Percentiles rank a stretch among this genome's conserved stretches.
Conservation (phyloP, 1,139 yeast species). For the Magnusiomyces suaveolens region DNA sequence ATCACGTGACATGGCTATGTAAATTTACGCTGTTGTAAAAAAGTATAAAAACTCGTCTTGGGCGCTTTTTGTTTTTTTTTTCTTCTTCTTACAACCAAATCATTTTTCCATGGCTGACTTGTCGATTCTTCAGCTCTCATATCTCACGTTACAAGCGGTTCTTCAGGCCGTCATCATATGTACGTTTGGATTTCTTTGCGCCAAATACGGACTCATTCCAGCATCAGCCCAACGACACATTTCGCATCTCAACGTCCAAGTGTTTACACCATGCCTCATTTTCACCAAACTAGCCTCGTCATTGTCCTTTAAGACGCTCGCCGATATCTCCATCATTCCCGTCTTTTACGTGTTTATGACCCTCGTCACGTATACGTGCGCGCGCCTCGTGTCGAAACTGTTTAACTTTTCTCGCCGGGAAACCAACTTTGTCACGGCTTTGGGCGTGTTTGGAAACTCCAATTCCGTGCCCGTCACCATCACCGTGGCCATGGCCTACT, state of each 20-base stretch:
- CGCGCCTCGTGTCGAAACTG: slow-evolving; percentile 40
- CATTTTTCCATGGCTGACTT: slow-evolving; percentile 22
- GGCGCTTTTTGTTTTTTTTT: background rate
- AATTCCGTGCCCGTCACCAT: slow-evolving; percentile 55
- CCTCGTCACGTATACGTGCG: slow-evolving; percentile 48
- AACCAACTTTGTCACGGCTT: slow-evolving; percentile 72
- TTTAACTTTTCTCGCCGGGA: slow-evolving; percentile 53
- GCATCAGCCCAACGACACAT: slow-evolving; percentile 56
- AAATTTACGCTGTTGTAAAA: no score
- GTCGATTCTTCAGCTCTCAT: slow-evolving; percentile 49
- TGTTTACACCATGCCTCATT: slow-evolving; percentile 78
- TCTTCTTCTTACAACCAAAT: background rate
- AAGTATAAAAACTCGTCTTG: no score
- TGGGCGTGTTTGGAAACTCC: slow-evolving; percentile 82
- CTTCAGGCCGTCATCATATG: slow-evolving; percentile 67
- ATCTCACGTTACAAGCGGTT: slow-evolving; percentile 68
- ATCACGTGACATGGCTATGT: no score
- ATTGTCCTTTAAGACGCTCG: slow-evolving; percentile 52
- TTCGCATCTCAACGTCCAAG: slow-evolving; percentile 61
- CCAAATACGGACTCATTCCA: slow-evolving; percentile 49
- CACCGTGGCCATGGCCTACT: slow-evolving; percentile 60
- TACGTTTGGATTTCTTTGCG: slow-evolving; percentile 61
- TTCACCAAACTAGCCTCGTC: slow-evolving; percentile 73
- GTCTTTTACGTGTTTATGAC: slow-evolving; percentile 60
- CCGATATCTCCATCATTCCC: slow-evolving; percentile 65